Base-by-base conservation (phyloP, 352 stramenopile genomes). In the Phytophthora brassicae region DNA sequence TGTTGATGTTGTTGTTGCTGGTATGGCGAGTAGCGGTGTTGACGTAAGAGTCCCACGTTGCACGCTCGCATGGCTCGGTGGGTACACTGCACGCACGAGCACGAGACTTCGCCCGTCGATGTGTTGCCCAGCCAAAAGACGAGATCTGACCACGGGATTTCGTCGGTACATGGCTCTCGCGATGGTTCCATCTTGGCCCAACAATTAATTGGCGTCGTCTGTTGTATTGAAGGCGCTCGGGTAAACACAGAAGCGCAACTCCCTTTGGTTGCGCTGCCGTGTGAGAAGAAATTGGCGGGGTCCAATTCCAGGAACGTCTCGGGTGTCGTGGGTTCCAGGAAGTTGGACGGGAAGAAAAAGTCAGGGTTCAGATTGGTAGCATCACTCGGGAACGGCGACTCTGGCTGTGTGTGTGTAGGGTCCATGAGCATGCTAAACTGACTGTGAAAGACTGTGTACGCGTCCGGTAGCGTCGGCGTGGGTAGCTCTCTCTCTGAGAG, bases 61-160 rank as follows among this genome's bases (percentile, higher is more conserved):
- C 35, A 72, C 12, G 20, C 36, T n/a, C 44, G 47, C 61, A 72
- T 51, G n/a, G 53, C 48, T 17, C 31, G 44, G 2, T 53, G 53
- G 29, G 22, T 46, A 47, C 77, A 87, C 28, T 68, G 54, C 13
- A 43, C 23, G 29, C 77, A 88, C 28, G 67, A 69, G 46, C 74
- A 88, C 20, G 72, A 57, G 12, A 86, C 74, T 57, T 83, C 56
- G 29, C 76, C 76, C 4, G 78, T 88, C 29, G 61, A 67, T 17
- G 48, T 41, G 51, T 86, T 73, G 14, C 75, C 78, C 16, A 88
- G 57, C 76, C 78, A 88, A 44, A 88, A 88, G 8, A 88, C 72
- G 22, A 86, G 60, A 33, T 88, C 76, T 16, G 56, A 56, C 63
- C 66, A 86, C 35, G 78, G 74, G 35, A 88, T 86, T 26, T 84